A percentile compares a stretch with the other conserved stretches of the same genome.
phyloP scores from a whole-genome alignment of 2,329 filamentous ascomycete genomes.

The Xylariaceae sp. region DNA sequence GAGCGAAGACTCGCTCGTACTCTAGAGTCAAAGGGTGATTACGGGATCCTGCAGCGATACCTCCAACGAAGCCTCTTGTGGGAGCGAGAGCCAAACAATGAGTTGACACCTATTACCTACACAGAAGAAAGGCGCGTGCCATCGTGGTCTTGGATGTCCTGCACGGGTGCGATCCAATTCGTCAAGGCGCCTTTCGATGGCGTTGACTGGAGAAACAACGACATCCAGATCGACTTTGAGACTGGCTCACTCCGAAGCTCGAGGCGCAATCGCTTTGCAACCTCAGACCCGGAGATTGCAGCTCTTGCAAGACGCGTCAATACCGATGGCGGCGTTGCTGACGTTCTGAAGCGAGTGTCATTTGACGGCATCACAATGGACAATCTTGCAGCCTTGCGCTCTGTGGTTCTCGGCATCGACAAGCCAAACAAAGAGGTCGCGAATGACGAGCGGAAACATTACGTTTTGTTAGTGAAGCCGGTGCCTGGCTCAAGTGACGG shows the following conservation, averaged over 20 bases:
- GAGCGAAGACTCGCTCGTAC: conserved; percentile 9
- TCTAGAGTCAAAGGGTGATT: conserved; percentile 9
- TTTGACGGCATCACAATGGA: conserved; percentile 4
- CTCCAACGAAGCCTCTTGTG: conserved; percentile 9
- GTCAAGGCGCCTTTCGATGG: conserved; percentile 2
- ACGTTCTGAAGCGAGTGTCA: neutral
- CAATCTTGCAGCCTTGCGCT: neutral
- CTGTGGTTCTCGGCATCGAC: conserved; percentile 2
- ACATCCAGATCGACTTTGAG: neutral
- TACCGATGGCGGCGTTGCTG: neutral
- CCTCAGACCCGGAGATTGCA: conserved; percentile 1
- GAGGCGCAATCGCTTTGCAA: neutral
- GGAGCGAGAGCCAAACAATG: neutral
- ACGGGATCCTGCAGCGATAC: conserved; percentile 12
- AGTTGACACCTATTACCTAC: neutral
- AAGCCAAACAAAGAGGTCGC: conserved; percentile 1
- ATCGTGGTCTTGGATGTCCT: conserved; percentile 16
- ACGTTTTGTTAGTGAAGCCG: conserved; percentile 3
- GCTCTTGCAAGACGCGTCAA: conserved; percentile 1
- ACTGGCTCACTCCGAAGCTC: neutral
- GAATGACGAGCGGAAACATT: neutral
- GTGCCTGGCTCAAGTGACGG: conserved; percentile 1
- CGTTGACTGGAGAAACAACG: conserved; percentile 4
- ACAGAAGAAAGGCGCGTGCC: conserved; percentile 1
- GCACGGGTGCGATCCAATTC: conserved; percentile 8